phyloP scores from a whole-genome alignment of 2,329 filamentous ascomycete species.

The Acrodontium crateriforme region DNA sequence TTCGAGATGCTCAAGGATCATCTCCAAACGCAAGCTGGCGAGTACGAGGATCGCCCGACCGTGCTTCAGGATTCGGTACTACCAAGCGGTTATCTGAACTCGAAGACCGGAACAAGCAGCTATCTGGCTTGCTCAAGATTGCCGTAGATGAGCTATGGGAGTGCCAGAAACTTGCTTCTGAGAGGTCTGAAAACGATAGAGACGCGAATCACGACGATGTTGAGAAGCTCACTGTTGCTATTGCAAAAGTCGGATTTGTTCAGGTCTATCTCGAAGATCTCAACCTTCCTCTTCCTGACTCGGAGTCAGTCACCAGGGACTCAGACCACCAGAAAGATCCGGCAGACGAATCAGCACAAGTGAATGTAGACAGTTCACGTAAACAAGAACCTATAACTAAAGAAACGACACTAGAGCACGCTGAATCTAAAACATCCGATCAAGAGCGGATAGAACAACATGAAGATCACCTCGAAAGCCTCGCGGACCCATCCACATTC shows the following conservation, averaged over 20 bases:
- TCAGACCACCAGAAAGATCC: slow-evolving; percentile 3
- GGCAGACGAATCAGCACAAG: slow-evolving; percentile 1
- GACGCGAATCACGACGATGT: slow-evolving; percentile 20
- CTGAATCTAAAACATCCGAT: neutral
- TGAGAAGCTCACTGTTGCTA: slow-evolving; percentile 32
- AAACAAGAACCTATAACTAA: neutral
- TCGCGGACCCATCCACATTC: slow-evolving; percentile 8
- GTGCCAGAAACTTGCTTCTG: slow-evolving; percentile 36
- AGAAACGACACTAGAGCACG: neutral
- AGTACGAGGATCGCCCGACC: neutral
- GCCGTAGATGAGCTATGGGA: slow-evolving; percentile 50
- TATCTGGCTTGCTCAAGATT: slow-evolving; percentile 55
- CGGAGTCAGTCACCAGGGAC: slow-evolving; percentile 15
- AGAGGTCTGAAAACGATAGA: slow-evolving; percentile 23
- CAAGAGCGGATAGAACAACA: neutral
- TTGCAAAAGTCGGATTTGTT: slow-evolving; percentile 38
- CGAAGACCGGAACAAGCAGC: slow-evolving; percentile 50
- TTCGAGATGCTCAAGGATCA: slow-evolving; percentile 36
- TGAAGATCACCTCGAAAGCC: slow-evolving; percentile 1
- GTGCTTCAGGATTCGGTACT: slow-evolving; percentile 1
- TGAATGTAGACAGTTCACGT: neutral
- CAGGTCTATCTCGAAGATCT: slow-evolving; percentile 37
- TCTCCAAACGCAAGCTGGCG: slow-evolving; percentile 13
- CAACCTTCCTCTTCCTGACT: slow-evolving; percentile 28
- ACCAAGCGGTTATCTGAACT: slow-evolving; percentile 32